Percentiles rank a stretch among this genome's conserved stretches.
These are phyloP conservation scores for Diaporthe australafricana DNA, from an alignment of 2,329 filamentous ascomycete species.

Conservation along the genomic window DNA sequence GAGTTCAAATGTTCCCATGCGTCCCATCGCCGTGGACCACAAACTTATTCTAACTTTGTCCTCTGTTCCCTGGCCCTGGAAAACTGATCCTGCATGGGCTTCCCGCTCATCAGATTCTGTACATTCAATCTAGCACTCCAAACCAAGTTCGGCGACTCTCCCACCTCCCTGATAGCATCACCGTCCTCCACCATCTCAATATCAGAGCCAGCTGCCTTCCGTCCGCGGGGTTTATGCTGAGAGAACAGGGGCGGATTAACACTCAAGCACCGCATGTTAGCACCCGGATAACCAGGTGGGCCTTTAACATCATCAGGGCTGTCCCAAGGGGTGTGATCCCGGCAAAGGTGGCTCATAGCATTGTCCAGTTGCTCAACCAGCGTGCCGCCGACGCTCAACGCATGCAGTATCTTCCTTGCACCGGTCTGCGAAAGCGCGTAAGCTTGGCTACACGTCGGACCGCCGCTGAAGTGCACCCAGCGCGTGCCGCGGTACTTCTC, in stretches of 20 bases:
- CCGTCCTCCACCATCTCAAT: conserved; percentile 34
- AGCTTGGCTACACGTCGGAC: conserved; percentile 36
- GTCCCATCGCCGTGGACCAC: not conserved
- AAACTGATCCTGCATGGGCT: conserved; percentile 33
- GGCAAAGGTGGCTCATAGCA: conserved; percentile 33
- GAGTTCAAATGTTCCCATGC: not conserved
- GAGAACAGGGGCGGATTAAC: conserved; percentile 35
- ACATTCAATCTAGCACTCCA: conserved; percentile 37
- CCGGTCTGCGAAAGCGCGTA: conserved; percentile 35
- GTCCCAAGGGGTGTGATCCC: conserved; percentile 34
- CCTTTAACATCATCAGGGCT: conserved; percentile 23
- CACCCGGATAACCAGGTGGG: conserved; percentile 33
- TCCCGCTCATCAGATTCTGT: conserved; percentile 33
- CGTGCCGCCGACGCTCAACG: conserved; percentile 34
- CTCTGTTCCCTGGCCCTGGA: not conserved
- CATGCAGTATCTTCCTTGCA: conserved; percentile 35
- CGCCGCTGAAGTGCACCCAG: conserved; percentile 38
- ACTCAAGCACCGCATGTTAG: conserved; percentile 36
- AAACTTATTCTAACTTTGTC: not conserved
- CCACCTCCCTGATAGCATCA: conserved; percentile 30
- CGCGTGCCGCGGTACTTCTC: conserved; percentile 28
- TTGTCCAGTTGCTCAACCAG: conserved; percentile 36
- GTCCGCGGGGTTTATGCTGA: conserved; percentile 36
- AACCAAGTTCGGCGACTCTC: conserved; percentile 36
- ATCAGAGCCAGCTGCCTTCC: conserved; percentile 34